Percentiles rank a stretch among this genome's conserved stretches.
Conservation (phyloP, 1,284 basidiomycete genomes). For the Ceratobasidium sp. region DNA sequence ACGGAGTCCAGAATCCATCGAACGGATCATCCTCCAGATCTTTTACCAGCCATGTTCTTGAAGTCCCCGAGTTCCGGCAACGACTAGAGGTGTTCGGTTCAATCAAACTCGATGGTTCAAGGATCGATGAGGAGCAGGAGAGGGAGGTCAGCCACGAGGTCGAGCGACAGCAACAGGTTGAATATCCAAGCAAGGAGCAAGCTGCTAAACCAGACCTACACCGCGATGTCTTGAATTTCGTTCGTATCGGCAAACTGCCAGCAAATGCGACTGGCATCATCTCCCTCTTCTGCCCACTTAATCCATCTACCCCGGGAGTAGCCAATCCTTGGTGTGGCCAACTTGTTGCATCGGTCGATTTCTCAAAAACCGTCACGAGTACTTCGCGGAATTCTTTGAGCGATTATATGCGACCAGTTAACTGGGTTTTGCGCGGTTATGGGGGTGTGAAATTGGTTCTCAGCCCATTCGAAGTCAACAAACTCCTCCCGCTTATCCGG, state of each 20-base stretch:
- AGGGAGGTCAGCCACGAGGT: slow-evolving; percentile 50
- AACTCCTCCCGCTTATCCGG: slow-evolving; percentile 52
- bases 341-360: too few relatives aligned
- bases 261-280: neutral
- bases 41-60: neutral
- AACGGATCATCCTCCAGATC: too few relatives aligned
- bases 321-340: too few relatives aligned
- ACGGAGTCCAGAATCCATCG: slow-evolving; percentile 41
- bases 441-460: slow-evolving; percentile 49
- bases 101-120: slow-evolving; percentile 39
- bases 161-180: slow-evolving; percentile 32
- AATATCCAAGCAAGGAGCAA: slow-evolving; percentile 16
- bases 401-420: slow-evolving; percentile 36
- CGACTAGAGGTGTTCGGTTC: slow-evolving; percentile 49
- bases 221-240: neutral
- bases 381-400: slow-evolving; percentile 51
- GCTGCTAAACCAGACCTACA: slow-evolving; percentile 5
- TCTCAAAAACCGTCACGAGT: slow-evolving; percentile 44
- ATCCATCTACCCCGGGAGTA: too few relatives aligned
- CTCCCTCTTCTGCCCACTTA: too few relatives aligned
- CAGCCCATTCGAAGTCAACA: slow-evolving; percentile 57
- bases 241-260: neutral
- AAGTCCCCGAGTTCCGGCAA: slow-evolving; percentile 17
- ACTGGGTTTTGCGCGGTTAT: slow-evolving; percentile 53
- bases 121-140: slow-evolving; percentile 58